A percentile compares a stretch with the other conserved stretches of the same genome.
These are phyloP conservation scores for Globisporangium splendens DNA, from an alignment of 352 stramenopile species.

Conservation along the genomic window DNA sequence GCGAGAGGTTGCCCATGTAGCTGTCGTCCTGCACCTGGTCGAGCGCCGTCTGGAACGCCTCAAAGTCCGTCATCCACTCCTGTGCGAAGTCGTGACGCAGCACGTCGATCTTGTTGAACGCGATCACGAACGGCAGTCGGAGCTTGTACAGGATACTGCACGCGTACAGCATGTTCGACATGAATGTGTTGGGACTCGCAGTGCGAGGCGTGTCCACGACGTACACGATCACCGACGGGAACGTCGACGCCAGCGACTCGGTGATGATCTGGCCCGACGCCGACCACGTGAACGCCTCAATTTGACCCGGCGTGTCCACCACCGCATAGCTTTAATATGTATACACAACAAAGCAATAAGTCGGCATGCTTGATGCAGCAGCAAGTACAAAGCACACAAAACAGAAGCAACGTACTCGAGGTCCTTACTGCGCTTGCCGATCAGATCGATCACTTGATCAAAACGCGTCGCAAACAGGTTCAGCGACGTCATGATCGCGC, in stretches of 20 bases:
- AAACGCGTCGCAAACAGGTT: slow-evolving; percentile 99
- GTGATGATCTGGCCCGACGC: slow-evolving; percentile 98
- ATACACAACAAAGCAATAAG: not conserved
- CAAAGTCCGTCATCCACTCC: slow-evolving; percentile 99
- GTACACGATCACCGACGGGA: slow-evolving; percentile 97
- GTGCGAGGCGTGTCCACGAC: slow-evolving; percentile 98
- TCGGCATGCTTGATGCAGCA: too few relatives aligned
- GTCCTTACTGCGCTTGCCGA: slow-evolving; percentile 86
- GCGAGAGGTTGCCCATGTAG: slow-evolving; percentile 92
- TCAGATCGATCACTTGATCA: slow-evolving; percentile 96
- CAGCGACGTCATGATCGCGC: slow-evolving; percentile 98
- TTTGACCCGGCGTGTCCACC: slow-evolving; percentile 98
- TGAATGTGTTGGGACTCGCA: slow-evolving; percentile 97
- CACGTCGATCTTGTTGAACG: slow-evolving; percentile 99
- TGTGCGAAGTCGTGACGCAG: slow-evolving; percentile 92
- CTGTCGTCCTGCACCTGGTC: slow-evolving; percentile 88
- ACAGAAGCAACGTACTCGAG: slow-evolving; percentile 64
- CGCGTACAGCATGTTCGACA: slow-evolving; percentile 99
- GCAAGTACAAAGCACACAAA: not conserved
- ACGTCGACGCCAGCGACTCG: slow-evolving; percentile 94
- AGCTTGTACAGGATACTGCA: slow-evolving; percentile 99
- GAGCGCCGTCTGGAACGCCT: slow-evolving; percentile 96
- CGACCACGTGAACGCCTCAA: slow-evolving; percentile 99
- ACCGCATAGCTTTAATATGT: slow-evolving; percentile 88
- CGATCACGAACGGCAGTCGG: slow-evolving; percentile 95